A percentile compares a stretch with the other conserved stretches of the same genome.
Evolutionary conservation across 345 rosid species (phyloP).

Genomic region (Psidium friedrichsthalianum): DNA sequence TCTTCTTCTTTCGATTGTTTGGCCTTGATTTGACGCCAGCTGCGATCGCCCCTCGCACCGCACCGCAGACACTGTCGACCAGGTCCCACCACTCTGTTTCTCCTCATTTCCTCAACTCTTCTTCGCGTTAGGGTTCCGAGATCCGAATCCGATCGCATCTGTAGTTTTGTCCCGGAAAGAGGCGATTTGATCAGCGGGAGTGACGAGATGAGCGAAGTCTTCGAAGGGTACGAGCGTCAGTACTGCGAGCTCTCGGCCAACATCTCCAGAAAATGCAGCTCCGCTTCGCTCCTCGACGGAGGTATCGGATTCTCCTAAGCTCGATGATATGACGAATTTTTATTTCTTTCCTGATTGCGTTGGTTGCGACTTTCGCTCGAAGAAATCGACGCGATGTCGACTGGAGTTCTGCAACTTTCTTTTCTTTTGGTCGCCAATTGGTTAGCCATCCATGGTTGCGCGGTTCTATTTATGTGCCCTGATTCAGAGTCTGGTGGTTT

Average conservation of each 20-base stretch:
- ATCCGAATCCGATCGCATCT: background rate
- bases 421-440: background rate
- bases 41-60: background rate
- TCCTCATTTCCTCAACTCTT: background rate
- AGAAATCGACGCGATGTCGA: background rate
- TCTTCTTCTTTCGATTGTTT: background rate
- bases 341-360: background rate
- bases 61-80: background rate
- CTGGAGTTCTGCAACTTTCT: background rate
- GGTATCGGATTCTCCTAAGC: slow-evolving; percentile 15
- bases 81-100: background rate
- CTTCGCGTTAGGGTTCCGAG: background rate
- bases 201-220: slow-evolving; percentile 67
- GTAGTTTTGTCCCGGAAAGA: background rate
- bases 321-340: background rate
- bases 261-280: slow-evolving; percentile 67
- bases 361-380: background rate
- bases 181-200: background rate
- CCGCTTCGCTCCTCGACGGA: slow-evolving; percentile 43
- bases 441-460: background rate
- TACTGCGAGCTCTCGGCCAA: slow-evolving; percentile 88
- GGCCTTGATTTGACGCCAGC: background rate
- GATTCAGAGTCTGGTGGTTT: background rate
- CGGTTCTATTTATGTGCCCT: background rate
- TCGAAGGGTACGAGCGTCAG: slow-evolving; percentile 86